A percentile compares a stretch with the other conserved stretches of the same genome.
These are phyloP conservation scores for Babjeviella inositovora DNA, from an alignment of 805 yeast genomes.

Conservation along the genomic window DNA sequence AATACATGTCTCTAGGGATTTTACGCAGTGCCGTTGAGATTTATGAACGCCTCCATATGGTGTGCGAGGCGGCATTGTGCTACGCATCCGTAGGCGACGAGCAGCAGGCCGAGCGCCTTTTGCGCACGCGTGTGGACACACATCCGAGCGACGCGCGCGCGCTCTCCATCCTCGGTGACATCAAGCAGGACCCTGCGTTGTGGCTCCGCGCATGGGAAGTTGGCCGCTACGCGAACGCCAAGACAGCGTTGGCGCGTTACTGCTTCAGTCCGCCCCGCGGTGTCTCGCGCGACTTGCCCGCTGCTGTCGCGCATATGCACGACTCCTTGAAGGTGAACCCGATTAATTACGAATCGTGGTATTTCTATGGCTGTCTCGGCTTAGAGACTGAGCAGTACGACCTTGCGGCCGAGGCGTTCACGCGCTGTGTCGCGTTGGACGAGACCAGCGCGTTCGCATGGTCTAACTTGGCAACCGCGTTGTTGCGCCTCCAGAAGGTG, in stretches of 20 bases:
- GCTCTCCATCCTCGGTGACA: constrained; percentile 71
- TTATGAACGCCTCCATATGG: constrained; percentile 61
- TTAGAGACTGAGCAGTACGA: constrained; percentile 57
- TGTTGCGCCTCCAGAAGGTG: constrained; percentile 43
- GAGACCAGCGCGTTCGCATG: constrained; percentile 72
- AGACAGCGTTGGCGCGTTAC: constrained; percentile 64
- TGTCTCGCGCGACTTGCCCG: constrained; percentile 25
- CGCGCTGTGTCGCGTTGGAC: constrained; percentile 77
- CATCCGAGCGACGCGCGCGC: constrained; percentile 75
- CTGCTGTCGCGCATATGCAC: constrained; percentile 50
- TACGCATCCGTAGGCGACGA: constrained; percentile 75
- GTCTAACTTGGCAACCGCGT: constrained; percentile 81
- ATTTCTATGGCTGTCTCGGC: constrained; percentile 82
- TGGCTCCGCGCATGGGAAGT: constrained; percentile 86
- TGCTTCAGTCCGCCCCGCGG: constrained; percentile 55
- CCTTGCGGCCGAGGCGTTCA: constrained; percentile 80
- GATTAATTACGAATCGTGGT: constrained; percentile 71
- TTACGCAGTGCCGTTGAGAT: constrained; percentile 80
- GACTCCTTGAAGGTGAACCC: constrained; percentile 68
- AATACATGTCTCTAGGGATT: constrained; percentile 72
- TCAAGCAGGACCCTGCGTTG: constrained; percentile 52
- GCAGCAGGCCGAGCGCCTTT: constrained; percentile 41
- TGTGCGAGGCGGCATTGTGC: constrained; percentile 80
- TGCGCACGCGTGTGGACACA: constrained; percentile 31
- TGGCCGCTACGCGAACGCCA: constrained; percentile 74